phyloP scores from a whole-genome alignment of 192 early-diverging fungal species.

The Globomyces pollinis-pini region DNA sequence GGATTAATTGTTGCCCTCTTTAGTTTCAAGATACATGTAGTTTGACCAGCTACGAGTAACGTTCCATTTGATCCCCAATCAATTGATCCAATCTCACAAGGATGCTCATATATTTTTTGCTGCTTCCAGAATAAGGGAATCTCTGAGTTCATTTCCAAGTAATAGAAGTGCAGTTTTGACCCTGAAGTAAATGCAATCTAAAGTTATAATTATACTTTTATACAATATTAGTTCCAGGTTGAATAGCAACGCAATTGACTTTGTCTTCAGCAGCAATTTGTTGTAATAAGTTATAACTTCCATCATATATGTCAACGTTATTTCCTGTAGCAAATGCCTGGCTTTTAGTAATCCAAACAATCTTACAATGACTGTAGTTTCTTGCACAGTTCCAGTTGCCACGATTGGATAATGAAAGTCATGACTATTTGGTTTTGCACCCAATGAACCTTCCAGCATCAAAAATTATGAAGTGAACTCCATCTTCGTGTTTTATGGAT shows the following conservation, averaged over 20 bases:
- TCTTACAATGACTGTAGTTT: neutral
- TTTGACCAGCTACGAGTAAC: neutral
- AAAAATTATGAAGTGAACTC: no score
- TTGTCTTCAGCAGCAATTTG: neutral
- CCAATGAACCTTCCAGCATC: constrained; percentile 3
- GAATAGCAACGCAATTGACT: constrained; percentile 1
- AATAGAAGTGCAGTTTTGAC: no score
- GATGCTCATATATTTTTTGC: neutral
- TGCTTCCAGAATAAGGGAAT: neutral
- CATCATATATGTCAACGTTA: neutral
- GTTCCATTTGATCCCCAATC: constrained; percentile 8
- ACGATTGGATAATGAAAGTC: neutral
- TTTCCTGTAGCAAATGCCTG: neutral
- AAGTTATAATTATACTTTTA: neutral
- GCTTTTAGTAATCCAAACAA: neutral
- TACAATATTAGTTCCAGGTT: neutral
- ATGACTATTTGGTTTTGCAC: neutral
- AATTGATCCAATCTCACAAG: neutral
- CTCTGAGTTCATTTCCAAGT: no score
- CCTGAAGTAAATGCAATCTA: neutral
- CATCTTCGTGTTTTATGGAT: no score
- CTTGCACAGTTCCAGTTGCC: neutral
- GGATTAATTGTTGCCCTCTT: no score
- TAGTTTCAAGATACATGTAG: neutral
- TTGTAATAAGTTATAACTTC: neutral